Evolutionary conservation across 257 asterid species (phyloP).

Genomic region (Cynanchum wilfordii): DNA sequence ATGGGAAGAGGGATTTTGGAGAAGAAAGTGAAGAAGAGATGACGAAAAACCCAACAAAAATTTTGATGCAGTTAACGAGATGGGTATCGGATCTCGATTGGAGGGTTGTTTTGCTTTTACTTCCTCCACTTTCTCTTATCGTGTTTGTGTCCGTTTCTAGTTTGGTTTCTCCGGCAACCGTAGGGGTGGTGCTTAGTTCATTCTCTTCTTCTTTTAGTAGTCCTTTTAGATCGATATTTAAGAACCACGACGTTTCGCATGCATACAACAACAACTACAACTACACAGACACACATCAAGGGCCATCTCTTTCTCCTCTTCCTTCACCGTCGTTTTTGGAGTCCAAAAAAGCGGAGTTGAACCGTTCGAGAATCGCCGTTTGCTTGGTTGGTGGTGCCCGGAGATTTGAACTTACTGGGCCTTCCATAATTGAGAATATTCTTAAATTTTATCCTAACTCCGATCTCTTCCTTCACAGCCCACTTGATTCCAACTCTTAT

Average conservation of each 20-base stretch:
- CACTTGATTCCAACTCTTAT: slow-evolving; percentile 64
- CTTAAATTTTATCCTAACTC: slow-evolving; percentile 55
- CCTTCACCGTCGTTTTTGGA: neutral
- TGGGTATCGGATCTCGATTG: slow-evolving; percentile 58
- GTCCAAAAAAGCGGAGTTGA: slow-evolving; percentile 16
- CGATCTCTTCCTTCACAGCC: slow-evolving; percentile 75
- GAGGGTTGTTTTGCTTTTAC: slow-evolving; percentile 44
- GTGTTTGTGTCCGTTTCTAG: slow-evolving; percentile 44
- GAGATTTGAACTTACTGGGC: slow-evolving; percentile 92
- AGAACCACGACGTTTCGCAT: neutral
- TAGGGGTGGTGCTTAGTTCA: neutral
- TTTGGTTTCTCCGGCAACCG: slow-evolving; percentile 21
- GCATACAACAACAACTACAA: neutral
- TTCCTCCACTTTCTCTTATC: slow-evolving; percentile 46
- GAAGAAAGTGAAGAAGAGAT: neutral
- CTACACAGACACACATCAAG: neutral
- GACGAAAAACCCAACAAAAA: slow-evolving; percentile 13
- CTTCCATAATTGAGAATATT: slow-evolving; percentile 65
- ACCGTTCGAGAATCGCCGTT: slow-evolving; percentile 66
- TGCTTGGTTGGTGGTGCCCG: slow-evolving; percentile 99
- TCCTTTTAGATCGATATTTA: slow-evolving; percentile 53
- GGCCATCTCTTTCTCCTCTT: slow-evolving; percentile 8
- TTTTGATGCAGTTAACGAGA: slow-evolving; percentile 7
- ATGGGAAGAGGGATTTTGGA: neutral
- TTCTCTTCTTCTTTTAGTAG: slow-evolving; percentile 18